Conservation (phyloP, 306 rosid species). For the Potentilla sterilis region DNA sequence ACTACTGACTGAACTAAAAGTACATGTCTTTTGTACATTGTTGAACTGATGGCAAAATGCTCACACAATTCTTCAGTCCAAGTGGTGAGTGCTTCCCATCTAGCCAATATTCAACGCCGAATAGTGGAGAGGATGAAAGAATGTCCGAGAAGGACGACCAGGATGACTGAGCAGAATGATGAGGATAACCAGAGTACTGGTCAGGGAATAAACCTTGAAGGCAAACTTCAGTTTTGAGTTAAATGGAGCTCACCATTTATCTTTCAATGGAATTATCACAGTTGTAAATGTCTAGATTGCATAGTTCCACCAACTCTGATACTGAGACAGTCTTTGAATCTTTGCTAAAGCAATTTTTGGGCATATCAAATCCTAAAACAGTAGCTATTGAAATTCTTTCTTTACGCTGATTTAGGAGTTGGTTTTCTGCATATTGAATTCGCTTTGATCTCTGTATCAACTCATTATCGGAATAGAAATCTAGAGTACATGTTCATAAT, state of each 20-base stretch:
- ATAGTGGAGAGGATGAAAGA: slow-evolving; percentile 30
- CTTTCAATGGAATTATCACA: neutral
- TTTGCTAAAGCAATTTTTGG: neutral
- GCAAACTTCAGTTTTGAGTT: neutral
- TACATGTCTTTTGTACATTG: too few species aligned
- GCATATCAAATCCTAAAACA: neutral
- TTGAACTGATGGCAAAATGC: neutral
- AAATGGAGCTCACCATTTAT: neutral
- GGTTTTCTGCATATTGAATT: neutral
- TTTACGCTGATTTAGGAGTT: neutral
- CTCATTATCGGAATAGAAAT: neutral
- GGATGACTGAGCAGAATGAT: neutral
- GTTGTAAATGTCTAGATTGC: neutral
- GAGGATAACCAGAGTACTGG: slow-evolving; percentile 53
- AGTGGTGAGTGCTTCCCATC: slow-evolving; percentile 94
- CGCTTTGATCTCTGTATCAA: neutral
- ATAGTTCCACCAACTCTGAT: neutral
- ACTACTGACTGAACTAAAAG: neutral
- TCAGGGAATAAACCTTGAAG: slow-evolving; percentile 23
- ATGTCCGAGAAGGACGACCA: slow-evolving; percentile 14
- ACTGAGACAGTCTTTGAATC: neutral
- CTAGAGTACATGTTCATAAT: neutral
- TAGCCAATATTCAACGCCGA: slow-evolving; percentile 78
- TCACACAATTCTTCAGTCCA: slow-evolving; percentile 50
- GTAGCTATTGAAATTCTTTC: neutral